Evolutionary conservation across 2,329 filamentous ascomycete species (phyloP).

Genomic region (Drechslerella coelobrocha): DNA sequence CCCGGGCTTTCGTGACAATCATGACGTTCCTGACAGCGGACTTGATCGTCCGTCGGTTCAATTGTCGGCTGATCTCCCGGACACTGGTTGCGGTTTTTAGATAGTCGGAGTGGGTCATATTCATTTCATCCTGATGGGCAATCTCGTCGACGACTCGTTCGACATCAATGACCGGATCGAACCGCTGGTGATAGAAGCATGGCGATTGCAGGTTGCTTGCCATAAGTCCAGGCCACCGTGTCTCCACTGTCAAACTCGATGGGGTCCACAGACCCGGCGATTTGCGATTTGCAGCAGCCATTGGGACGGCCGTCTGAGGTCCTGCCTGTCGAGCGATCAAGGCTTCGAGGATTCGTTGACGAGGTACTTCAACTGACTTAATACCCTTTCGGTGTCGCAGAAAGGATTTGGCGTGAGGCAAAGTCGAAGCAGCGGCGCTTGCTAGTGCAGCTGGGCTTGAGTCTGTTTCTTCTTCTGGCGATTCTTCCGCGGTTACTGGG

Average conservation of each 20-base stretch:
- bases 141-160: slow-evolving; percentile 95
- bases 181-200: slow-evolving; percentile 97
- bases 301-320: slow-evolving; percentile 42
- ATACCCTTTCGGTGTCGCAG: slow-evolving; percentile 46
- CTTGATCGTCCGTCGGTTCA: slow-evolving; percentile 89
- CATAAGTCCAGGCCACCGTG: slow-evolving; percentile 33
- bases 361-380: slow-evolving; percentile 46
- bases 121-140: slow-evolving; percentile 75
- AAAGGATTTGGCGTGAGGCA: slow-evolving; percentile 42
- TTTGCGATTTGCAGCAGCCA: slow-evolving; percentile 26
- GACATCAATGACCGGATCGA: slow-evolving; percentile 94
- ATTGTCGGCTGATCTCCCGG: slow-evolving; percentile 91
- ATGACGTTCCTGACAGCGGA: slow-evolving; percentile 92
- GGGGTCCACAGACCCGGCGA: slow-evolving; percentile 38
- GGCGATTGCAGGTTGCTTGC: slow-evolving; percentile 75
- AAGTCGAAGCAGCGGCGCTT: slow-evolving; percentile 13
- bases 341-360: slow-evolving; percentile 48
- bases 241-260: slow-evolving; percentile 55
- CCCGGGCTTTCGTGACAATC: slow-evolving; percentile 97
- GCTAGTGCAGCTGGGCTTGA: slow-evolving; percentile 10
- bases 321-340: slow-evolving; percentile 47
- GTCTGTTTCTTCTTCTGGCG: not conserved
- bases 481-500: slow-evolving; percentile 20
- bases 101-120: slow-evolving; percentile 88
- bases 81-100: slow-evolving; percentile 96